phyloP scores from a whole-genome alignment of 2,329 filamentous ascomycete genomes.

The Paraphaeosphaeria minitans region DNA sequence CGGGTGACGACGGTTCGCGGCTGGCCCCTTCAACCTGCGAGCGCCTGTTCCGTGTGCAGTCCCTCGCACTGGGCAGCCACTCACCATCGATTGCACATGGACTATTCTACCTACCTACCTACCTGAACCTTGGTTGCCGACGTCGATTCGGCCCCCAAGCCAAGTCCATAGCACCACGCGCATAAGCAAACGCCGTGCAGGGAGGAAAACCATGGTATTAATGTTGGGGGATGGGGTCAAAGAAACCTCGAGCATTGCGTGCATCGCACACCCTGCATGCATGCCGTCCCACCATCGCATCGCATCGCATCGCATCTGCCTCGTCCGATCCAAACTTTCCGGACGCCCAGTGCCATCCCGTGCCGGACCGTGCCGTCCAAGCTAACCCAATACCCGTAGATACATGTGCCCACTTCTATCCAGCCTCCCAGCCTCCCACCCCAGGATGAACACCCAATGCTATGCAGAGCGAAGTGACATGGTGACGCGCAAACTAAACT shows the following conservation, averaged over 20 bases:
- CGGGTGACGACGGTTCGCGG: not conserved
- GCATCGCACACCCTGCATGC: constrained; percentile 6
- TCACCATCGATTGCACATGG: not conserved
- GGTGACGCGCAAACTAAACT: constrained; percentile 7
- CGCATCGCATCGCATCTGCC: not conserved
- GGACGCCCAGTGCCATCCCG: no score
- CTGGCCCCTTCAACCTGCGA: not conserved
- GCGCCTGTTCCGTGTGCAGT: not conserved
- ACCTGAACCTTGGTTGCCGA: not conserved
- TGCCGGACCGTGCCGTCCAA: not conserved
- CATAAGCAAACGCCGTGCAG: constrained; percentile 5
- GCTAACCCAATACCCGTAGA: not conserved
- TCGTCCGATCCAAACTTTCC: not conserved
- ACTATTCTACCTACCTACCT: no score
- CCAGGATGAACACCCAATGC: constrained; percentile 3
- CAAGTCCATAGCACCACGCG: constrained; percentile 1
- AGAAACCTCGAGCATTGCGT: constrained; percentile 6
- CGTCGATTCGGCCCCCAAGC: not conserved
- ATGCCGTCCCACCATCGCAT: constrained; percentile 7
- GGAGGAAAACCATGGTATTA: constrained; percentile 10
- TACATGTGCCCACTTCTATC: not conserved
- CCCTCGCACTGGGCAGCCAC: not conserved
- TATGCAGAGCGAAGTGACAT: constrained; percentile 7
- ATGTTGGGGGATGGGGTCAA: constrained; percentile 12
- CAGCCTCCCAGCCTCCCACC: not conserved